These are phyloP conservation scores for Hibiscus syriacus DNA, from an alignment of 345 rosid genomes.

Conservation along the genomic window DNA sequence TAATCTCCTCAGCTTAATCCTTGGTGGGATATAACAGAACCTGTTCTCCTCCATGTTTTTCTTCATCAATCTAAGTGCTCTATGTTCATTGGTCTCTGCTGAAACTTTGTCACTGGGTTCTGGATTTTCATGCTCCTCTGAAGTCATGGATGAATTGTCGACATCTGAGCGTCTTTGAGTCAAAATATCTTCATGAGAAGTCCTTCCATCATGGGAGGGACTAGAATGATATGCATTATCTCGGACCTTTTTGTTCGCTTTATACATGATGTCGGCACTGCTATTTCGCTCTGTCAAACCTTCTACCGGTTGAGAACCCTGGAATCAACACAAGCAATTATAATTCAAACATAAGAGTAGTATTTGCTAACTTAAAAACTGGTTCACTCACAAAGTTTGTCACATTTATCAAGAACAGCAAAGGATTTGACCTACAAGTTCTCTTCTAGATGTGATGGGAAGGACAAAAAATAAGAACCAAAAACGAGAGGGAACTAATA, in stretches of 20 bases:
- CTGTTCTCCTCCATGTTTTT: conserved; percentile 57
- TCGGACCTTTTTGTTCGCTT: background rate
- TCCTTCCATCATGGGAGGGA: conserved; percentile 1
- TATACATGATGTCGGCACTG: background rate
- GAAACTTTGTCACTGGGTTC: conserved; percentile 1
- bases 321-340: background rate
- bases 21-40: conserved; percentile 69
- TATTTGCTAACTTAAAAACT: background rate
- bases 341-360: background rate
- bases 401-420: background rate
- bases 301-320: conserved; percentile 2
- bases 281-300: background rate
- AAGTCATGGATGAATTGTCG: conserved; percentile 9
- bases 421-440: background rate
- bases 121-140: conserved; percentile 14
- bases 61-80: conserved; percentile 38
- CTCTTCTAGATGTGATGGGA: background rate
- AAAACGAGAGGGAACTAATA: background rate
- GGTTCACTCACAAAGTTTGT: background rate
- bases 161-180: conserved; percentile 1
- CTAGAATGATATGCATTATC: background rate
- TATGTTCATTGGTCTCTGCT: conserved; percentile 16
- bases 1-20: conserved; percentile 46
- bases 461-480: background rate
- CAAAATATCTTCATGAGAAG: background rate